A percentile compares a stretch with the other conserved stretches of the same genome.
Conservation (phyloP, 148 eudicot species). For the Chenopodium quinoa region DNA sequence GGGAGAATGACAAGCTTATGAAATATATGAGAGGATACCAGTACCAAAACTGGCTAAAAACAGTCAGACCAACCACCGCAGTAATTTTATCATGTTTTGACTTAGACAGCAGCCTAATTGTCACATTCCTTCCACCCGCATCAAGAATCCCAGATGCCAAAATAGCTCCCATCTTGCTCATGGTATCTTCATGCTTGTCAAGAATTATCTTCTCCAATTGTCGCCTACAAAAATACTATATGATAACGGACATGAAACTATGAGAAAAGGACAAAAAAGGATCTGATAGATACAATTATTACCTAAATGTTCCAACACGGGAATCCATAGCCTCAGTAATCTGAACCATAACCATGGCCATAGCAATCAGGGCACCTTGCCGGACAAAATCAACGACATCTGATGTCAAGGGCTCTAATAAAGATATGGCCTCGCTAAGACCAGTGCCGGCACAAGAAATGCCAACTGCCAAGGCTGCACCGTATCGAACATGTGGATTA, state of each 20-base stretch:
- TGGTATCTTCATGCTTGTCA: slow-evolving; percentile 98
- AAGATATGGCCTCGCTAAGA: slow-evolving; percentile 89
- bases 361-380: slow-evolving; percentile 95
- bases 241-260: not conserved
- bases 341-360: slow-evolving; percentile 99
- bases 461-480: slow-evolving; percentile 97
- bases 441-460: slow-evolving; percentile 99
- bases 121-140: slow-evolving; percentile 99
- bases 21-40: slow-evolving; percentile 99
- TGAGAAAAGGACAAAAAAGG: not conserved
- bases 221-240: slow-evolving; percentile 44
- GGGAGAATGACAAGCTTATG: slow-evolving; percentile 88
- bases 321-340: slow-evolving; percentile 92
- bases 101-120: slow-evolving; percentile 85
- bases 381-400: slow-evolving; percentile 98
- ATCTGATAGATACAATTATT: not conserved
- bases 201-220: slow-evolving; percentile 92
- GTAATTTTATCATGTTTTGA: slow-evolving; percentile 90
- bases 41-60: slow-evolving; percentile 97
- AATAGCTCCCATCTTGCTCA: slow-evolving; percentile 99
- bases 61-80: slow-evolving; percentile 92
- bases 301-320: slow-evolving; percentile 99
- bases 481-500: slow-evolving; percentile 98
- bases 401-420: slow-evolving; percentile 93
- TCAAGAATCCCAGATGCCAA: slow-evolving; percentile 95